phyloP scores from a whole-genome alignment of 129 eudicot genomes.

The Pseudognaphalium luteoalbum region DNA sequence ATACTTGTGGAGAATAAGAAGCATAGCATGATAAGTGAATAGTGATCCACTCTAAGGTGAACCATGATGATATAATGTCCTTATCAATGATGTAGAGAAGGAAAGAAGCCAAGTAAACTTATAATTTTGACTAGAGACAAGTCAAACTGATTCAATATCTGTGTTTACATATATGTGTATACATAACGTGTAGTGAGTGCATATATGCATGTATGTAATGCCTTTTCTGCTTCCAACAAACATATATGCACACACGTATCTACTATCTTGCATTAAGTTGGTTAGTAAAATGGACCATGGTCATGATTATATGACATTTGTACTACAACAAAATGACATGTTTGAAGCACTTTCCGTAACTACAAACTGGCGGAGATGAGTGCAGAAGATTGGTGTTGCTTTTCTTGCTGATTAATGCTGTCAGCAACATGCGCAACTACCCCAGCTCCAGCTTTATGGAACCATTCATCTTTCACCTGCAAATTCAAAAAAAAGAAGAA shows the following conservation, averaged over 20 bases:
- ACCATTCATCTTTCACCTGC: constrained; percentile 93
- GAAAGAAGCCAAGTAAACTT: too few species aligned
- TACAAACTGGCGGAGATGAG: constrained; percentile 65
- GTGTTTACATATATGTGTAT: background rate
- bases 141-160: background rate
- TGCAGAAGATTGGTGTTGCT: constrained; percentile 48
- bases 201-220: background rate
- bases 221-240: background rate
- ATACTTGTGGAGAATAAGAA: too few species aligned
- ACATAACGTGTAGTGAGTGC: background rate
- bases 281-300: background rate
- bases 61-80: too few species aligned
- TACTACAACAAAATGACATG: background rate
- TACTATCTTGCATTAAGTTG: background rate
- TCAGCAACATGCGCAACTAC: constrained; percentile 95
- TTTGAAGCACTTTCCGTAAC: constrained; percentile 12
- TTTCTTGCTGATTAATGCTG: constrained; percentile 71
- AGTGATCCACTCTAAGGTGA: too few species aligned
- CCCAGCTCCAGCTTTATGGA: constrained; percentile 94
- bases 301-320: constrained; percentile 4
- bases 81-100: too few species aligned
- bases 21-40: too few species aligned
- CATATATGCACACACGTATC: background rate
- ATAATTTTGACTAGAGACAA: too few species aligned
- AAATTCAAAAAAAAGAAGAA: background rate